Percentiles rank a stretch among this genome's conserved stretches.
Evolutionary conservation across 148 eudicot genomes (phyloP).

Genomic region (Amaranthus hypochondriacus): DNA sequence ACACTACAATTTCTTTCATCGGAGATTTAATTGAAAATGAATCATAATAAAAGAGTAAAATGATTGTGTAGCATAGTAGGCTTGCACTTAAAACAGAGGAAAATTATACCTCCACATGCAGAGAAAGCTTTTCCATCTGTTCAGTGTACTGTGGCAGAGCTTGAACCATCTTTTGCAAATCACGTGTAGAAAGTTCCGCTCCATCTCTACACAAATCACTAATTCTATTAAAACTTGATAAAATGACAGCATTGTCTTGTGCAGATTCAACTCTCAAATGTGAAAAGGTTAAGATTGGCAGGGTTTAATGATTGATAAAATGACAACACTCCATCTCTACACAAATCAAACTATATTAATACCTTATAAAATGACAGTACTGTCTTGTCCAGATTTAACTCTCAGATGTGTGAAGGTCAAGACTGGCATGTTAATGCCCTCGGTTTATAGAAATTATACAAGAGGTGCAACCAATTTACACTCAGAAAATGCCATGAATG

Average conservation of each 20-base stretch:
- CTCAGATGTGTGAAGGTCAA: neutral
- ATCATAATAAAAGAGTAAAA: neutral
- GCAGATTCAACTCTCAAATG: neutral
- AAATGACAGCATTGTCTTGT: neutral
- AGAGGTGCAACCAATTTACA: too few relatives aligned
- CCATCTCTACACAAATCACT: conserved; percentile 60
- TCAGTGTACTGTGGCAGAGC: conserved; percentile 95
- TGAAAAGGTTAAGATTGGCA: neutral
- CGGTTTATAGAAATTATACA: too few relatives aligned
- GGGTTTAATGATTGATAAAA: too few relatives aligned
- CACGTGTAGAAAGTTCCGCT: conserved; percentile 78
- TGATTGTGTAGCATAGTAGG: neutral
- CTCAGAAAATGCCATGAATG: too few relatives aligned
- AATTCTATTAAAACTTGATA: conserved; percentile 11
- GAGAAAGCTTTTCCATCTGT: conserved; percentile 82
- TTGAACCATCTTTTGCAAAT: conserved; percentile 97
- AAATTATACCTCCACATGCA: conserved; percentile 72
- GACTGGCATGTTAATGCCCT: too few relatives aligned
- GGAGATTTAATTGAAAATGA: neutral
- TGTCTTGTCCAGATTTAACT: neutral
- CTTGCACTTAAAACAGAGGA: neutral
- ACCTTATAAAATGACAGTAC: neutral
- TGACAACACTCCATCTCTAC: conserved; percentile 52
- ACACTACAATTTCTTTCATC: neutral
- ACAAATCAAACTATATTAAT: conserved; percentile 24